A percentile compares a stretch with the other conserved stretches of the same genome.
phyloP scores from a whole-genome alignment of 2,329 filamentous ascomycete genomes.

The Pezicula carpinea region DNA sequence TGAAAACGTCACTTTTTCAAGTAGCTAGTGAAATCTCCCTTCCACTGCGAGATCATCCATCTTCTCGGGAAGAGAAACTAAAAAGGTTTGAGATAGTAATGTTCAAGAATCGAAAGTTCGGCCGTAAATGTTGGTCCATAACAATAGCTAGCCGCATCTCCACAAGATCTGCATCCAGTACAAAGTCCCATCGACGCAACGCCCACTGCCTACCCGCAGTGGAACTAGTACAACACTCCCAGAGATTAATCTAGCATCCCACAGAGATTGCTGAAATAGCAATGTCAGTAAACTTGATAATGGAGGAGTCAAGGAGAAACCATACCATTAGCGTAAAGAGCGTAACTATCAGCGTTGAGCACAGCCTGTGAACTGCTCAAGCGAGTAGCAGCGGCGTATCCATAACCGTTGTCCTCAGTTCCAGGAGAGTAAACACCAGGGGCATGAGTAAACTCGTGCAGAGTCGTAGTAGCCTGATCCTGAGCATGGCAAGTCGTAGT shows the following conservation, averaged over 20 bases:
- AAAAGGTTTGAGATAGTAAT: no score
- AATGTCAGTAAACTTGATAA: not conserved
- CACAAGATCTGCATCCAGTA: no score
- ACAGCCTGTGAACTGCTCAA: constrained; percentile 47
- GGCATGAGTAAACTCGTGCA: constrained; percentile 65
- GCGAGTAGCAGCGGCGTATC: constrained; percentile 43
- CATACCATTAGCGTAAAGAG: constrained; percentile 46
- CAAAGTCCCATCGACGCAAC: no score
- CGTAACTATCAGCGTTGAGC: constrained; percentile 60
- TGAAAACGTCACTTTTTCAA: no score
- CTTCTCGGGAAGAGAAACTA: no score
- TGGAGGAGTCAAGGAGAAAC: not conserved
- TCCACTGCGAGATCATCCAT: no score
- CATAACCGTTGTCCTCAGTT: constrained; percentile 55
- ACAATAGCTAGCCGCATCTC: no score
- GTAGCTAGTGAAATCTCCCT: no score
- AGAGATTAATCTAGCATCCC: constrained; percentile 30
- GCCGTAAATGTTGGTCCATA: no score
- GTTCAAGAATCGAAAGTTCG: no score
- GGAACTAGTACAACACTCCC: no score
- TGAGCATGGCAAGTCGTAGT: constrained; percentile 53
- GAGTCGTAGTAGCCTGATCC: constrained; percentile 58
- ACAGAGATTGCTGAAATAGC: constrained; percentile 12
- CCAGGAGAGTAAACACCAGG: constrained; percentile 47
- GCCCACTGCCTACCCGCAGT: no score